A percentile compares a stretch with the other conserved stretches of the same genome.
phyloP scores from a whole-genome alignment of 148 eudicot species.

The Salicornia ramosissima region DNA sequence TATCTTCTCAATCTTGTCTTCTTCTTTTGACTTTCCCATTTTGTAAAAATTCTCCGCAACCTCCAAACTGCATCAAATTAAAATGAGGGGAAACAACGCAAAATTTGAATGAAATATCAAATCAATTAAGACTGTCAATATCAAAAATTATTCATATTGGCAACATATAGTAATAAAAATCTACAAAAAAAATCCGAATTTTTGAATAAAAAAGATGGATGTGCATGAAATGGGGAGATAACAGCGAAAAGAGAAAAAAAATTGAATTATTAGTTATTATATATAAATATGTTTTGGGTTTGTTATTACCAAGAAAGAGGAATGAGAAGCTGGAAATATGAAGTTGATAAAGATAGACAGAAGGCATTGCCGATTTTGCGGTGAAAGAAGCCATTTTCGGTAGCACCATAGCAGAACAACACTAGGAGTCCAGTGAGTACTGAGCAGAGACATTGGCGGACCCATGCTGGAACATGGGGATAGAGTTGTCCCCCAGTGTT shows the following conservation, averaged over 20 bases:
- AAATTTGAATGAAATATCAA: slow-evolving; percentile 13
- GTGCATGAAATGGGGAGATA: neutral
- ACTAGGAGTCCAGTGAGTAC: no score
- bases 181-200: neutral
- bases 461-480: no score
- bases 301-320: neutral
- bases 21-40: slow-evolving; percentile 48
- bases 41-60: neutral
- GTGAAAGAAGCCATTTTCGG: slow-evolving; percentile 20
- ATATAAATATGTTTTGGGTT: no score
- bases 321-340: neutral
- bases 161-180: no score
- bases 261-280: neutral
- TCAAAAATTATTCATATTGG: slow-evolving; percentile 11
- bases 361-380: slow-evolving; percentile 13
- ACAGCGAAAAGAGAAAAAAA: no score
- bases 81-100: neutral
- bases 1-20: slow-evolving; percentile 54
- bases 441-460: no score
- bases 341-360: slow-evolving; percentile 18
- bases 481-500: no score
- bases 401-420: neutral
- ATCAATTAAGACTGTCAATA: neutral
- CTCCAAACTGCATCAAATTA: neutral
- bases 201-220: neutral